Evolutionary conservation across 768 basidiomycete species (phyloP), one percentile per base, ranked within the genome.

Genomic region (Pleurotus cornucopiae): DNA sequence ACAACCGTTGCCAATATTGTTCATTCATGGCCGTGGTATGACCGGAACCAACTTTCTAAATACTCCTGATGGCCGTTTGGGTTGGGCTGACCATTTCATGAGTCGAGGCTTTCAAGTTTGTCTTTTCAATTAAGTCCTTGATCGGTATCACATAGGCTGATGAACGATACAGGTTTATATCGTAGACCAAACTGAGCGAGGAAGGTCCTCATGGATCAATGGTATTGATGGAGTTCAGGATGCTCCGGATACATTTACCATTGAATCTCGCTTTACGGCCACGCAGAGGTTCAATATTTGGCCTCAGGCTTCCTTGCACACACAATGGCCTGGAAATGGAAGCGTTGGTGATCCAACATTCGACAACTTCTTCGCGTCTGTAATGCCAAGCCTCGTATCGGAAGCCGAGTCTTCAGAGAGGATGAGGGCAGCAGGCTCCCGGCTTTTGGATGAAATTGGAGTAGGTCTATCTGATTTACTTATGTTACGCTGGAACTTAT

Each of bases 281-380:
- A 61, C 69, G 11, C 51, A 65, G 56, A 58, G 39, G 5, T 66
- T 66, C 57, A 54, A 60, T 18, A 61, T 73, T 25, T 76, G 74
- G 74, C 66, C 74, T 1, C 67, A 75, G 52, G 68, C 74, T 30
- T 43, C 57, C 1, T 62, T 78, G 43, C 78, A 79, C 46, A 80
- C 76, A 0, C 78, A 80, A 56, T 81, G 80, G 80, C 79, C 77
- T 2, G 80, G 80, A 14, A 76, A 72, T 49, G 80, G 80, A n/a
- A 72, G 66, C 47, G 62, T 66, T 25, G 78, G 78, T 3, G 80
- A 82, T 51, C 60, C 71, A 0, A 61, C 63, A 7, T 82, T 81
- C 53, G 73, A 81, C 46, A 64, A 65, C 18, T 78, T 81, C 59
- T 81, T 73, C 54, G 68, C 70, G 4, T 76, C 79, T 0, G 69